Percentiles rank a stretch among this genome's conserved stretches.
phyloP scores from a whole-genome alignment of 768 basidiomycete species.

The Tricholoma saponaceum region DNA sequence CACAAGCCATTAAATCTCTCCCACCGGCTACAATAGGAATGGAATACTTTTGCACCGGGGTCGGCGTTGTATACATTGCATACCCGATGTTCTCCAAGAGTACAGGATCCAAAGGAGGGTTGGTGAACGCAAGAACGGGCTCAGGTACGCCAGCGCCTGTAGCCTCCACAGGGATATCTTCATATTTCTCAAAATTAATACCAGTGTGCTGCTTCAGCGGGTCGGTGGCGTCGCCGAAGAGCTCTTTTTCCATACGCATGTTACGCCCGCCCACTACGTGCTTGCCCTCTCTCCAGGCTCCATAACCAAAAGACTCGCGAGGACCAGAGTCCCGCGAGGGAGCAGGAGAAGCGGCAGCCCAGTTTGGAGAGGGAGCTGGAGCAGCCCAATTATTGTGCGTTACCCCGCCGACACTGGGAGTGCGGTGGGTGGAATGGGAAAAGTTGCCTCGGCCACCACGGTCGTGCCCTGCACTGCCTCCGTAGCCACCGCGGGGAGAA shows the following conservation, averaged over 20 bases:
- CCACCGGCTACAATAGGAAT: constrained; percentile 93
- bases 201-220: constrained; percentile 90
- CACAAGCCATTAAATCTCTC: constrained; percentile 93
- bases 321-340: constrained; percentile 34
- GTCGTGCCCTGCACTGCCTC: constrained; percentile 40
- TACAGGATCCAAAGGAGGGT: constrained; percentile 87
- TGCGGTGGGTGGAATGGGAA: constrained; percentile 35
- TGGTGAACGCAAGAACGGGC: constrained; percentile 82
- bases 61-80: constrained; percentile 93
- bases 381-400: constrained; percentile 42
- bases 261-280: constrained; percentile 85
- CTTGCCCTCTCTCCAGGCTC: constrained; percentile 85
- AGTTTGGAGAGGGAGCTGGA: constrained; percentile 28
- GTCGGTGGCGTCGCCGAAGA: constrained; percentile 87
- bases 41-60: constrained; percentile 99
- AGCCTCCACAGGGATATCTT: constrained; percentile 98
- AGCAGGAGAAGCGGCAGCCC: constrained; percentile 21
- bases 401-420: constrained; percentile 37
- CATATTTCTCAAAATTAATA: constrained; percentile 99
- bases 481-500: constrained; percentile 40
- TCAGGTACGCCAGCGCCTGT: constrained; percentile 98
- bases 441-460: constrained; percentile 39
- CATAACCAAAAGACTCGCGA: constrained; percentile 57
- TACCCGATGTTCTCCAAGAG: constrained; percentile 92
- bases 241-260: constrained; percentile 89